phyloP scores from a whole-genome alignment of 2,329 filamentous ascomycete species.

The Lasiodiplodia citricola region DNA sequence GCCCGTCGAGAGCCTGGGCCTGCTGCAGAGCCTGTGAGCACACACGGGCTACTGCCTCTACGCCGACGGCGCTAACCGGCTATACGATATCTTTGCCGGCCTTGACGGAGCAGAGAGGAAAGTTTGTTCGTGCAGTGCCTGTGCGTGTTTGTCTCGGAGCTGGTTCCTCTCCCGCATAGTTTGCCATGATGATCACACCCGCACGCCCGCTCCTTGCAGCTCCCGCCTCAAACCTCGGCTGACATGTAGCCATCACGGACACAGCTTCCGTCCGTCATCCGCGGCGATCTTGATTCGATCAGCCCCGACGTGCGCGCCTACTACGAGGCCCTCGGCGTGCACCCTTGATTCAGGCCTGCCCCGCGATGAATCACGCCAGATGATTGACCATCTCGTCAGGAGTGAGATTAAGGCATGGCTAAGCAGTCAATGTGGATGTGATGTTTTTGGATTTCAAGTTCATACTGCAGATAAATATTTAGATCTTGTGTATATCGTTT shows the following conservation, averaged over 20 bases:
- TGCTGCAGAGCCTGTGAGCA: slow-evolving; percentile 53
- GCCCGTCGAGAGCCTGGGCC: slow-evolving; percentile 54
- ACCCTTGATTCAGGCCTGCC: no score
- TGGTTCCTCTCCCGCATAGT: background rate
- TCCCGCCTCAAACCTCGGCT: slow-evolving; percentile 1
- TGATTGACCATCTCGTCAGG: slow-evolving; percentile 31
- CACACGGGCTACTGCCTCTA: slow-evolving; percentile 72
- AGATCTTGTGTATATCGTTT: no score
- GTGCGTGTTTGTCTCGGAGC: background rate
- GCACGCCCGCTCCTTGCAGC: background rate
- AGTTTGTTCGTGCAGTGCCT: slow-evolving; percentile 38
- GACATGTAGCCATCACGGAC: background rate
- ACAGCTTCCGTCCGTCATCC: slow-evolving; percentile 64
- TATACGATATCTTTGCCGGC: slow-evolving; percentile 60
- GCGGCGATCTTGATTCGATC: slow-evolving; percentile 92
- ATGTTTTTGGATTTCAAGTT: no score
- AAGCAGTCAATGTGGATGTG: no score
- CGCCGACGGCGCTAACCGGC: slow-evolving; percentile 85
- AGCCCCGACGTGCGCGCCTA: slow-evolving; percentile 65
- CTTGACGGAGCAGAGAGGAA: slow-evolving; percentile 36
- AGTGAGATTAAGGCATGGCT: no score
- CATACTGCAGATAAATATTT: no score
- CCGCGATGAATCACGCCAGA: no score
- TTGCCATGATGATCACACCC: background rate
- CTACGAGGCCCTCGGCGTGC: slow-evolving; percentile 63